Evolutionary conservation across 2,329 filamentous ascomycete genomes (phyloP).

Genomic region (Lachnellula willkommii): DNA sequence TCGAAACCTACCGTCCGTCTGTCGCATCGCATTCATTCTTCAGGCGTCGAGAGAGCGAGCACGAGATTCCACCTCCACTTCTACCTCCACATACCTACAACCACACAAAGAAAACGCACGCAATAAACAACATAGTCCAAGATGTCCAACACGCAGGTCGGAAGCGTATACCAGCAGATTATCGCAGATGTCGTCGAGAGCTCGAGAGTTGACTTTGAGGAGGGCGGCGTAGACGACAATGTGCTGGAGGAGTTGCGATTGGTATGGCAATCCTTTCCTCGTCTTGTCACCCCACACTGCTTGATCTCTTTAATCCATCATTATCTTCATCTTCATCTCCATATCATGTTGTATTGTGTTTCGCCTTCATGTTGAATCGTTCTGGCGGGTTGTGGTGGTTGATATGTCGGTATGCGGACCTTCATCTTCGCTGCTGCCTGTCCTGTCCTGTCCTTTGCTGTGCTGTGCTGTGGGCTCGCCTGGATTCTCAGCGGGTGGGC

Average conservation of each 20-base stretch:
- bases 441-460: no score
- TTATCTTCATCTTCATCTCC: background rate
- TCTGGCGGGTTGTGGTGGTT: background rate
- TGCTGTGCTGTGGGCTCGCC: slow-evolving; percentile 8
- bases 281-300: background rate
- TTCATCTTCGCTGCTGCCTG: slow-evolving; percentile 13
- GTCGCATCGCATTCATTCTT: no score
- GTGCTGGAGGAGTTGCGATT: slow-evolving; percentile 82
- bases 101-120: background rate
- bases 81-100: background rate
- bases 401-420: background rate
- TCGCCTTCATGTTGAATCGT: background rate
- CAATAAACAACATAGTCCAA: slow-evolving; percentile 5
- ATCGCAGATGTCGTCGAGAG: slow-evolving; percentile 85
- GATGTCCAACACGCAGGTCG: slow-evolving; percentile 38
- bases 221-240: slow-evolving; percentile 83
- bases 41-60: background rate
- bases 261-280: slow-evolving; percentile 52
- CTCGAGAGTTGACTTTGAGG: slow-evolving; percentile 93
- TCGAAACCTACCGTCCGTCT: background rate
- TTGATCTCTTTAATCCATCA: background rate
- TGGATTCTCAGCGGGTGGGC: slow-evolving; percentile 27
- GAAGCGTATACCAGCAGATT: slow-evolving; percentile 72
- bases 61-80: background rate
- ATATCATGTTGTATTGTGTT: background rate